A percentile compares a stretch with the other conserved stretches of the same genome.
Evolutionary conservation across 129 eudicot genomes (phyloP).

Genomic region (Lactuca sativa): DNA sequence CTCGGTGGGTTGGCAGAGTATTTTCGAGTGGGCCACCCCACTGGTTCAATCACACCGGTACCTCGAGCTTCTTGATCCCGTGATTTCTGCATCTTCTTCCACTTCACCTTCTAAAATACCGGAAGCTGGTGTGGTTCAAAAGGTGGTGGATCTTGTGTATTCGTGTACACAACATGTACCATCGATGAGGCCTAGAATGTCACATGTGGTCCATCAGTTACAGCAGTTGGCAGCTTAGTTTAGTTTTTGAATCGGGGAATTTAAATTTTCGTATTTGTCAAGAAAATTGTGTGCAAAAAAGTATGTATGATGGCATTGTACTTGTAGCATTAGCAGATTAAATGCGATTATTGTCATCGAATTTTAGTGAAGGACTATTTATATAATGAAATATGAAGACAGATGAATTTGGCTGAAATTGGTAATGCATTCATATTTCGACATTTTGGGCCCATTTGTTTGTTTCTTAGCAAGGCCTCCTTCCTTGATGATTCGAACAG

Average conservation of each 20-base stretch:
- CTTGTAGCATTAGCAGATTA: conserved; percentile 20
- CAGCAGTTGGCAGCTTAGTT: conserved; percentile 68
- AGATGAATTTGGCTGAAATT: background rate
- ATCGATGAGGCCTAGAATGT: conserved; percentile 95
- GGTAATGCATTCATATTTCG: background rate
- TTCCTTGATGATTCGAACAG: too few relatives aligned
- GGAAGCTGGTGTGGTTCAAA: conserved; percentile 81
- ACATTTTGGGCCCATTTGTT: too few relatives aligned
- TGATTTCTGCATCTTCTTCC: conserved; percentile 59
- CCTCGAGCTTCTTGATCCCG: conserved; percentile 77
- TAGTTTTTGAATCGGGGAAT: conserved; percentile 4
- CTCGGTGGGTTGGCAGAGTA: conserved; percentile 85
- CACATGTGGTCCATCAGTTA: conserved; percentile 95
- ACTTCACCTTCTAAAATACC: conserved; percentile 59
- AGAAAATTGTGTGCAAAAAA: background rate
- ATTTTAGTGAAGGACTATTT: conserved; percentile 7
- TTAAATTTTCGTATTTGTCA: background rate
- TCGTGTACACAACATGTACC: conserved; percentile 93
- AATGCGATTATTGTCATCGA: conserved; percentile 14
- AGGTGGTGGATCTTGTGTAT: conserved; percentile 90
- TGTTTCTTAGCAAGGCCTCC: too few relatives aligned
- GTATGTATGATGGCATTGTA: conserved; percentile 16
- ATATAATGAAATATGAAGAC: conserved; percentile 5
- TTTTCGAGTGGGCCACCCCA: conserved; percentile 97
- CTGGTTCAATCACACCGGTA: conserved; percentile 79